Evolutionary conservation across 1,139 yeast species (phyloP).

Genomic region (Dujonia santamariae): DNA sequence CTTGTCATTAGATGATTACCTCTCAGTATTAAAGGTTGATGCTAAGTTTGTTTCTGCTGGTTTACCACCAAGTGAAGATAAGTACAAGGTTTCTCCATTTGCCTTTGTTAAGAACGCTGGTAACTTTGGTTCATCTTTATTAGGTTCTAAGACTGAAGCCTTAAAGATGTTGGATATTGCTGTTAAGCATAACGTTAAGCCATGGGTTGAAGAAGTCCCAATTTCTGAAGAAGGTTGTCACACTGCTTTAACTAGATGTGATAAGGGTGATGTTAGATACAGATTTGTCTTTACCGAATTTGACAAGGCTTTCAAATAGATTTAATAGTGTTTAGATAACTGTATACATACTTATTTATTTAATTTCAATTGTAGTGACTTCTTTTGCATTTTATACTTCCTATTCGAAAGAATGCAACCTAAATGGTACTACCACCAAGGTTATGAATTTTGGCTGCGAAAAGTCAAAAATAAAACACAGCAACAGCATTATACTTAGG

Average conservation of each 20-base stretch:
- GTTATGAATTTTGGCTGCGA: neutral
- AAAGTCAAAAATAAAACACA: neutral
- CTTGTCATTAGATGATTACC: slow-evolving; percentile 27
- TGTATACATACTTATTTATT: neutral
- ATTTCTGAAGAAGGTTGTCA: slow-evolving; percentile 29
- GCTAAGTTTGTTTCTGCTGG: slow-evolving; percentile 56
- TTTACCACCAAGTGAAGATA: slow-evolving; percentile 37
- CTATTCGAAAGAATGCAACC: neutral
- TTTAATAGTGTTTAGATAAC: neutral
- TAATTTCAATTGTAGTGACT: neutral
- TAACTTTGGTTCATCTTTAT: slow-evolving; percentile 29
- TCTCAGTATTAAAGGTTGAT: slow-evolving; percentile 36
- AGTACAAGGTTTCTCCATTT: slow-evolving; percentile 24
- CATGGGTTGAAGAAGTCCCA: slow-evolving; percentile 43
- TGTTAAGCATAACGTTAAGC: slow-evolving; percentile 35
- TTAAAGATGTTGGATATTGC: slow-evolving; percentile 38
- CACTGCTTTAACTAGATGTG: slow-evolving; percentile 29
- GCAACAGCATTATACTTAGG: neutral
- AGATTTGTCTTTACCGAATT: slow-evolving; percentile 11
- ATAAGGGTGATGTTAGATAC: slow-evolving; percentile 22
- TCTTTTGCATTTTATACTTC: neutral
- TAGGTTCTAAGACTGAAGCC: slow-evolving; percentile 39
- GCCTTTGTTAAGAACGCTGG: slow-evolving; percentile 27
- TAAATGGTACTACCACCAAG: neutral
- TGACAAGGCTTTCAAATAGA: slow-evolving; percentile 9